phyloP scores from a whole-genome alignment of 495 filamentous ascomycete genomes.

The Penicillium angulare region DNA sequence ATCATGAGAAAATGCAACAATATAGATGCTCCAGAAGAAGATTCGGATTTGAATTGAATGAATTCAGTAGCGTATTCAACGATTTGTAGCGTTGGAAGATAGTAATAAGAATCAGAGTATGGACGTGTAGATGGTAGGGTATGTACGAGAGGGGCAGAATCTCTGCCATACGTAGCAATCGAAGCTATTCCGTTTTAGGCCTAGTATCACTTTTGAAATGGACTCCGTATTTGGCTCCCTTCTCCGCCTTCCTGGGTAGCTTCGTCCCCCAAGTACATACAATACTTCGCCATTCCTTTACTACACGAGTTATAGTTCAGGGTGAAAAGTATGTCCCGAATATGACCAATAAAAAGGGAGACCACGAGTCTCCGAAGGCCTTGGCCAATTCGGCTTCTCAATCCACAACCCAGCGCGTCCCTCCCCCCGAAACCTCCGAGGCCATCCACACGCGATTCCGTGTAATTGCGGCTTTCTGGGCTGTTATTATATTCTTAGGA shows the following conservation, averaged over 20 bases:
- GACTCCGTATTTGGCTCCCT: too few relatives aligned
- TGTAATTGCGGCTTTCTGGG: slow-evolving; percentile 90
- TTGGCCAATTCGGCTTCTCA: slow-evolving; percentile 14
- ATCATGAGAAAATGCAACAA: too few relatives aligned
- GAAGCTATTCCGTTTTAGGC: too few relatives aligned
- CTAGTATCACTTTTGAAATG: too few relatives aligned
- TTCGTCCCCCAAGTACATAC: slow-evolving; percentile 6
- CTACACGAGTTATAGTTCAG: slow-evolving; percentile 5
- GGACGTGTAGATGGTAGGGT: too few relatives aligned
- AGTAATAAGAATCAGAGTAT: too few relatives aligned
- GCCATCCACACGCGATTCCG: slow-evolving; percentile 63
- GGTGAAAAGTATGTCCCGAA: slow-evolving; percentile 38
- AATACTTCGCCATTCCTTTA: slow-evolving; percentile 1
- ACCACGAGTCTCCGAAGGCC: slow-evolving; percentile 33
- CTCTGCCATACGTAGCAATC: too few relatives aligned
- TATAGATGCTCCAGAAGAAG: too few relatives aligned
- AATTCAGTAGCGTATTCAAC: too few relatives aligned
- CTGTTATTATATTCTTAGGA: slow-evolving; percentile 77
- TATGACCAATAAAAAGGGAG: slow-evolving; percentile 42
- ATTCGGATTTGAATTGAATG: too few relatives aligned
- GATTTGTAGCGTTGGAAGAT: too few relatives aligned
- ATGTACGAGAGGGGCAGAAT: too few relatives aligned
- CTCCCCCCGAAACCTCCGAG: slow-evolving; percentile 73
- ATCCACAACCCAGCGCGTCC: slow-evolving; percentile 38
- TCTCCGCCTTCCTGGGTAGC: slow-evolving; percentile 20